Evolutionary conservation across 1,139 yeast genomes (phyloP).

Genomic region (Hyphopichia wangnamkhiaoensis): DNA sequence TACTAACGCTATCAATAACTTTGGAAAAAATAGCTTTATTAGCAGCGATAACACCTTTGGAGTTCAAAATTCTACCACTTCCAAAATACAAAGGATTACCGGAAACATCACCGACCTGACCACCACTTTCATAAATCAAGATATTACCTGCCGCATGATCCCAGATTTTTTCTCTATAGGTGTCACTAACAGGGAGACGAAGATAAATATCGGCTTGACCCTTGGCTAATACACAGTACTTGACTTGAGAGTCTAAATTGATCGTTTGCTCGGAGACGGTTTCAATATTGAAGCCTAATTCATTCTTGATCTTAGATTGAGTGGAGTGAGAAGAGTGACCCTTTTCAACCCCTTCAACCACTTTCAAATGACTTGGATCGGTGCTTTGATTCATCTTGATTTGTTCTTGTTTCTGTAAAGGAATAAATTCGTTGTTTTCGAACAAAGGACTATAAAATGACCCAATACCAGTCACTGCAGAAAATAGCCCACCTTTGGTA

Average conservation of each 20-base stretch:
- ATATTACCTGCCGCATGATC: slow-evolving; percentile 97
- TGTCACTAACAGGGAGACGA: slow-evolving; percentile 75
- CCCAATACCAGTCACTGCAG: slow-evolving; percentile 76
- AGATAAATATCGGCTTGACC: slow-evolving; percentile 93
- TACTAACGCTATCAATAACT: slow-evolving; percentile 60
- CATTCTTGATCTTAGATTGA: slow-evolving; percentile 72
- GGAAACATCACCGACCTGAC: slow-evolving; percentile 79
- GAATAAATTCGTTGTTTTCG: slow-evolving; percentile 28
- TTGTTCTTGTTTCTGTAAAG: slow-evolving; percentile 38
- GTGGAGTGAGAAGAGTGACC: slow-evolving; percentile 92
- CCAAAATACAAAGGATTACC: slow-evolving; percentile 82
- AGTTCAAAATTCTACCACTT: slow-evolving; percentile 74
- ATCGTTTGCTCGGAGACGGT: slow-evolving; percentile 54
- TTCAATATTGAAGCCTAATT: slow-evolving; percentile 45
- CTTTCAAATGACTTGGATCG: slow-evolving; percentile 54
- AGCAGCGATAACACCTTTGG: slow-evolving; percentile 95
- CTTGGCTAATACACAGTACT: slow-evolving; percentile 85
- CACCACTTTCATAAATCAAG: slow-evolving; percentile 87
- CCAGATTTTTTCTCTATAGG: slow-evolving; percentile 94
- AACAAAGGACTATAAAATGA: slow-evolving; percentile 58
- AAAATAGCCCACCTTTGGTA: slow-evolving; percentile 65
- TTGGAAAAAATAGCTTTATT: slow-evolving; percentile 58
- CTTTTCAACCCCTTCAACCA: slow-evolving; percentile 95
- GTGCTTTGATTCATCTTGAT: slow-evolving; percentile 47
- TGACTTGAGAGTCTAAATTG: slow-evolving; percentile 92